Conservation (phyloP, 345 rosid species). For the Ceriops decandra region DNA sequence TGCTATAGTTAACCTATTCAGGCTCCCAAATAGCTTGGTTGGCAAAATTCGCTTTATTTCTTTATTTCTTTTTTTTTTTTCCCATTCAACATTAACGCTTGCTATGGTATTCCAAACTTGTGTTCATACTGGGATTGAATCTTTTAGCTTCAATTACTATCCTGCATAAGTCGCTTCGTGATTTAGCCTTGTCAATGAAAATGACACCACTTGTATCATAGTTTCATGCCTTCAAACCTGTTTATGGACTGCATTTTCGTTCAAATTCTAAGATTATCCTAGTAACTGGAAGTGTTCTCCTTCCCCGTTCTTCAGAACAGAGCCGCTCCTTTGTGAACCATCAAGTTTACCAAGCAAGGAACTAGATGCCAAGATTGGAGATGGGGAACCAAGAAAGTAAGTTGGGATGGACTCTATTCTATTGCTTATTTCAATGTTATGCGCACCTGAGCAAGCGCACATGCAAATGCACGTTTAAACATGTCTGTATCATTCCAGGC, state of each 20-base stretch:
- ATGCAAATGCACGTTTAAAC: neutral
- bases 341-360: conserved; percentile 75
- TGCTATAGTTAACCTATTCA: too few species aligned
- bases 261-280: neutral
- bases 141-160: too few species aligned
- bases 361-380: conserved; percentile 55
- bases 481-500: conserved; percentile 40
- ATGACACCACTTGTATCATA: too few species aligned
- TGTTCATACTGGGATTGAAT: too few species aligned
- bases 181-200: too few species aligned
- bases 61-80: too few species aligned
- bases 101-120: too few species aligned
- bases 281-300: neutral
- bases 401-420: neutral
- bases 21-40: too few species aligned
- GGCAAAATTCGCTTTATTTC: neutral
- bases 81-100: too few species aligned
- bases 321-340: conserved; percentile 64
- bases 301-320: conserved; percentile 53
- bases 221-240: too few species aligned
- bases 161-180: too few species aligned
- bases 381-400: conserved; percentile 61
- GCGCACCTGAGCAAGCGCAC: neutral
- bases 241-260: neutral
- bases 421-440: too few species aligned